These are phyloP conservation scores for Takakia lepidozioides DNA, from an alignment of 225 moss, liverwort and hornwort species.

Conservation along the genomic window DNA sequence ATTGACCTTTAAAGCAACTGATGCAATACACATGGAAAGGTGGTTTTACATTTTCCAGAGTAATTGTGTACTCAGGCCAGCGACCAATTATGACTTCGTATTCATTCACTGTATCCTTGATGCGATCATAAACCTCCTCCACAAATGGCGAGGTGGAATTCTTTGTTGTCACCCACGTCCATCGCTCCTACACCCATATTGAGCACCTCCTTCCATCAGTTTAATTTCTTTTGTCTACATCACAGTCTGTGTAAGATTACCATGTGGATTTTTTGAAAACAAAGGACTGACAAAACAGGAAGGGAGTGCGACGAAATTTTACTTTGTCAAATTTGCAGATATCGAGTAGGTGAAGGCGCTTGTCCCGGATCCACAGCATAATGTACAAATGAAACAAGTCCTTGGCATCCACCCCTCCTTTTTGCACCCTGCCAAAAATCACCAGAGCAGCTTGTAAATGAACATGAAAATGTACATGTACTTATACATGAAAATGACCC, in stretches of 20 bases:
- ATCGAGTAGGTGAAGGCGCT: slow-evolving; percentile 92
- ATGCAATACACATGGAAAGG: too few relatives aligned
- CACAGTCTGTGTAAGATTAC: background rate
- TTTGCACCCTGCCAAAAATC: slow-evolving; percentile 34
- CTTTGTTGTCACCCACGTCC: slow-evolving; percentile 69
- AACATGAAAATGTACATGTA: background rate
- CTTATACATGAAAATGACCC: background rate
- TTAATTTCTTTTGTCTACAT: background rate
- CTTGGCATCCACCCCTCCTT: slow-evolving; percentile 86
- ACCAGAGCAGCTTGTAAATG: background rate
- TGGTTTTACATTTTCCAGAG: slow-evolving; percentile 67
- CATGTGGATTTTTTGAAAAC: too few relatives aligned
- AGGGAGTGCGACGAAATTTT: background rate
- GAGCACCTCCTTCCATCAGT: background rate
- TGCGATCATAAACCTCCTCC: slow-evolving; percentile 94
- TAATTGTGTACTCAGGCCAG: slow-evolving; percentile 93
- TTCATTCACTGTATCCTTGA: slow-evolving; percentile 82
- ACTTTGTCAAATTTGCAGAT: slow-evolving; percentile 97
- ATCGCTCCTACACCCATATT: slow-evolving; percentile 59
- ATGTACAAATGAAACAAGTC: slow-evolving; percentile 92
- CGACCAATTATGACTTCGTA: slow-evolving; percentile 84
- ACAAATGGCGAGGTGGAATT: slow-evolving; percentile 89
- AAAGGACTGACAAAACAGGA: background rate
- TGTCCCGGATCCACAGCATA: slow-evolving; percentile 97
- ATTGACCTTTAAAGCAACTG: too few relatives aligned